Evolutionary conservation across 495 filamentous ascomycete genomes (phyloP), one percentile per base, ranked within the genome.

Genomic region (Geopyxis carbonaria): DNA sequence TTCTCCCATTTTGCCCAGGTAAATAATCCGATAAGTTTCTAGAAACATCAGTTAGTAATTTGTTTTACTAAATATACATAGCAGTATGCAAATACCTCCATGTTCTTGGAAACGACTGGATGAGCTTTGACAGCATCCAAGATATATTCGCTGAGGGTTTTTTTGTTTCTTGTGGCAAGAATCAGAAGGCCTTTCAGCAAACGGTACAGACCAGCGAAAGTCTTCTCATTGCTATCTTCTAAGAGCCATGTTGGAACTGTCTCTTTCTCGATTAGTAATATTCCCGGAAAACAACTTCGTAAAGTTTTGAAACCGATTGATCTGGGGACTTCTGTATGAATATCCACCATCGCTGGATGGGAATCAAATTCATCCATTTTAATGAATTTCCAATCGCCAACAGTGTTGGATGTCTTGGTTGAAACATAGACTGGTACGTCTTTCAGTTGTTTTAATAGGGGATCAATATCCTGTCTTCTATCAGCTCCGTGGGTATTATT

Each of bases 161-260:
- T 19, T 15, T 37, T 3, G 29, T 28, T 21, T 21, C 51, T 22
- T 0, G 31, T 10, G 16, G 21, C 29, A 2, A 31, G 23, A 6
- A 31, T 39, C 8, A 51, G 22, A 3, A 49, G 10, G 2, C 44
- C 44, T 23, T 40, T 35, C 5, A 60, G 34, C 3, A 47, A 29
- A 9, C 47, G 22, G n/a, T 44, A 28, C 6, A 53, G 34, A 13
- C 45, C 21, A 3, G 4, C 6, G 22, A 24, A 35, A 27, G n/a
- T n/a, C n/a, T 44, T 43, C 10, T 13, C 19, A 23, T 34, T 9
- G 22, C 38, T 31, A 8, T 46, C 19, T n/a, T 44, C 21, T 36
- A 22, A 3, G 11, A 11, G 3, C 16, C 16, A 37, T 19, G 3
- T 2, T 29, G 36, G 36, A 39, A 39, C 16, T 10, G 36, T 39